Base-by-base conservation (phyloP, 2,329 filamentous ascomycete species). In the Exophiala sideris region DNA sequence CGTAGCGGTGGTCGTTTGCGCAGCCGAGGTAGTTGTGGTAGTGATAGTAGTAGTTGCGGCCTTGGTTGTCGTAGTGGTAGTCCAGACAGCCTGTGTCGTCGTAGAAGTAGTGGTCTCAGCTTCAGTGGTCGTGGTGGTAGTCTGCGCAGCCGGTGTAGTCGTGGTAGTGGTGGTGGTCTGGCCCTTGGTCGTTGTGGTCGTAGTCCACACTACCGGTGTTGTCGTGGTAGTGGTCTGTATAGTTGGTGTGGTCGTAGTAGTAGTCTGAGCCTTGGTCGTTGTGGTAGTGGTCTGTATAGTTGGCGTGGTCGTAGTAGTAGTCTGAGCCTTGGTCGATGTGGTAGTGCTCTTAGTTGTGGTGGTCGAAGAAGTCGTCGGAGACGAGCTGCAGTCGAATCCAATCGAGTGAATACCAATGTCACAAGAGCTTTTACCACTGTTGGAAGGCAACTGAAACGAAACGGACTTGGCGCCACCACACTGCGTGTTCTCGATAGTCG, bases 381-480 rank as follows among this genome's bases (percentile, higher is more conserved):
- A 38, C 14, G 47, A 21, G 68, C 64, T 74, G 75, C 89, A 95
- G 75, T 91, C 82, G 73, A 92, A 95, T 63, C 77, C 79, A 65
- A 95, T 83, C 68, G 79, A 80, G 74, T 88, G 86, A 65, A 94
- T 81, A 65, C 85, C 84, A 65, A 95, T 79, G 64, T 80, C 79
- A 77, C 89, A 94, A 64, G 78, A 72, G 69, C 83, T 78, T 56
- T 76, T 68, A 66, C 79, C 78, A 59, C 69, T 72, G 49, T 79
- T 70, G 59, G 81, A 74, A 67, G 86, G 82, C 54, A 81, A 72
- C 60, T 78, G 75, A 69, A 96, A 85, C 50, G 82, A 84, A 58
- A 96, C 90, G 54, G 83, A 85, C 69, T 81, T 89, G 61, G 92
- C 91, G 72, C 91, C 91, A 82, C 91, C 92, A 70, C 92, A 97